Conservation (phyloP, 1,139 yeast species). For the Scheffersomyces illinoinensis region DNA sequence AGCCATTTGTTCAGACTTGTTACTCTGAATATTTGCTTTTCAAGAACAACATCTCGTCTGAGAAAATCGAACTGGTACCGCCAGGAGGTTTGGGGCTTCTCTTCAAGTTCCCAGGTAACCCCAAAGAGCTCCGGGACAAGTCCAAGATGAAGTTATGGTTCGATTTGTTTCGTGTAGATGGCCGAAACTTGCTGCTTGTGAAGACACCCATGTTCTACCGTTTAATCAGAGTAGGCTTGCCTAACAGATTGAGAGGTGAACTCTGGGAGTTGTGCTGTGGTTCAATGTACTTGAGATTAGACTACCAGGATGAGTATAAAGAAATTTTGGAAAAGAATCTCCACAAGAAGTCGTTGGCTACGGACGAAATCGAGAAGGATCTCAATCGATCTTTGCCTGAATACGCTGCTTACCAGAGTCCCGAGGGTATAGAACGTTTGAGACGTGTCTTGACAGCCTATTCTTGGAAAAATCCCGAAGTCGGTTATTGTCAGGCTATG, state of each 20-base stretch:
- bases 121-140: slow-evolving; percentile 74
- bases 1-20: slow-evolving; percentile 67
- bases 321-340: slow-evolving; percentile 58
- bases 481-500: slow-evolving; percentile 99
- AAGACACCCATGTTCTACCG: slow-evolving; percentile 79
- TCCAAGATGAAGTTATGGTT: slow-evolving; percentile 92
- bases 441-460: slow-evolving; percentile 90
- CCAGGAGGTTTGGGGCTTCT: slow-evolving; percentile 81
- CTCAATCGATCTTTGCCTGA: slow-evolving; percentile 93
- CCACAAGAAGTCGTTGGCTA: slow-evolving; percentile 73
- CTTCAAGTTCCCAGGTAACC: slow-evolving; percentile 89
- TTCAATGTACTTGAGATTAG: slow-evolving; percentile 72
- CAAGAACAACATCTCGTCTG: slow-evolving; percentile 53
- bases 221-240: slow-evolving; percentile 85
- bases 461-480: slow-evolving; percentile 96
- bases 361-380: slow-evolving; percentile 96
- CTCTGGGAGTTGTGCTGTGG: slow-evolving; percentile 95
- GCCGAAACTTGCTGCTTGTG: slow-evolving; percentile 76
- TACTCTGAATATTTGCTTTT: slow-evolving; percentile 83
- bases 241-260: slow-evolving; percentile 91
- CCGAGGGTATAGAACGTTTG: slow-evolving; percentile 81
- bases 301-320: slow-evolving; percentile 60
- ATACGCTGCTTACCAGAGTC: slow-evolving; percentile 87
- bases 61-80: slow-evolving; percentile 57
- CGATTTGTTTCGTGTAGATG: slow-evolving; percentile 80